Base-by-base conservation (phyloP, 2,329 filamentous ascomycete genomes). In the Thyridium curvatum region DNA sequence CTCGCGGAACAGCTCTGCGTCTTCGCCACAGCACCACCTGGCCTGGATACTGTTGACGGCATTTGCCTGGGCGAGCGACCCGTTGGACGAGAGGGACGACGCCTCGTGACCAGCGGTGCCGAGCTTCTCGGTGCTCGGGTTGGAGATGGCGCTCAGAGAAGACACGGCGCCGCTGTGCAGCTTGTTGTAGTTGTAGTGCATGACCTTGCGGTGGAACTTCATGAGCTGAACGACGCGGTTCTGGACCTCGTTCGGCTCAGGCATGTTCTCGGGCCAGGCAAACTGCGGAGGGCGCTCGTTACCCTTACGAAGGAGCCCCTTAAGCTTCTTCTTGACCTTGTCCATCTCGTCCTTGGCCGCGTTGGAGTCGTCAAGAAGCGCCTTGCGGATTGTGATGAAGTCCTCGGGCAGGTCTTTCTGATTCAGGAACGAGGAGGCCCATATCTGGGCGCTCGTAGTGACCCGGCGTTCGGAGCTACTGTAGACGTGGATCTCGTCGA, bases 321-420 rank as follows among this genome's bases (percentile, higher is more conserved):
- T 98, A 18, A 98, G 75, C 78, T 94, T 96, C 77, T 98, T 98
- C 74, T 98, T 98, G 40, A 98, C 93, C 64, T 95, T 96, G 65
- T 98, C 94, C 86, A 96, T 98, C 55, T 95, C 89, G 58, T 98
- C 93, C 60, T 98, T 98, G 41, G 93, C 93, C 4, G 93, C 93
- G 60, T 98, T 98, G 0, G 90, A 97, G 58, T 98, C 93, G 58
- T 98, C 93, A 3, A 98, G 69, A 7, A 98, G 74, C 61, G 97
- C 90, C 58, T 98, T 98, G 38, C 93, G 82, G 41, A 97, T 83
- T 28, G 81, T 84, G 46, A 98, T 94, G 47, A 87, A 88, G 52
- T 94, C 86, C 17, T 87, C 79, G 0, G 85, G 79, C 13, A 96
- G 71, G 39, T 96, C 86, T 58, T 94, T 88, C 54, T 87, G 79